Percentiles rank a stretch among this genome's conserved stretches.
phyloP scores from a whole-genome alignment of 805 yeast species.

The Ogataea kodamae region DNA sequence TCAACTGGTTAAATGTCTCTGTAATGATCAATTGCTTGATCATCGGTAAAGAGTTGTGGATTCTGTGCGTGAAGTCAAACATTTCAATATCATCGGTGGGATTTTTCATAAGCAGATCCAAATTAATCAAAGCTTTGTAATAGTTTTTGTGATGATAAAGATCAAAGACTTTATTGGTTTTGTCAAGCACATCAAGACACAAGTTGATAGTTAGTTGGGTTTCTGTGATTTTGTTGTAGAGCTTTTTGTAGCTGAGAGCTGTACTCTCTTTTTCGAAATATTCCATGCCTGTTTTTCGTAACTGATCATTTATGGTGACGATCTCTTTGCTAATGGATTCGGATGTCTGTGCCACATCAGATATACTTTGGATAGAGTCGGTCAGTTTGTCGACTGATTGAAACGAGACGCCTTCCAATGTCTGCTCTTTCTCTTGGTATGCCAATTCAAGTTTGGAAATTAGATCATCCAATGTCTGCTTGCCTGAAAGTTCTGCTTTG shows the following conservation, averaged over 20 bases:
- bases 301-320: slow-evolving; percentile 49
- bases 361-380: slow-evolving; percentile 59
- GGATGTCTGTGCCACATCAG: slow-evolving; percentile 56
- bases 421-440: slow-evolving; percentile 58
- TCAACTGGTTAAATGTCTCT: slow-evolving; percentile 64
- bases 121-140: slow-evolving; percentile 79
- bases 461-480: slow-evolving; percentile 53
- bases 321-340: slow-evolving; percentile 54
- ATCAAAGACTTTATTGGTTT: slow-evolving; percentile 81
- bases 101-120: slow-evolving; percentile 68
- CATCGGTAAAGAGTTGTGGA: slow-evolving; percentile 73
- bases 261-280: slow-evolving; percentile 60
- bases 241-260: slow-evolving; percentile 58
- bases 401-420: slow-evolving; percentile 59
- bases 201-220: slow-evolving; percentile 65
- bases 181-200: slow-evolving; percentile 78
- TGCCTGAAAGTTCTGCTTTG: slow-evolving; percentile 52
- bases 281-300: slow-evolving; percentile 63
- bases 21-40: slow-evolving; percentile 69
- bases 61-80: slow-evolving; percentile 71
- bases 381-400: slow-evolving; percentile 54
- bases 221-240: slow-evolving; percentile 64
- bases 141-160: slow-evolving; percentile 70
- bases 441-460: slow-evolving; percentile 52
- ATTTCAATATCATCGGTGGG: slow-evolving; percentile 62